Evolutionary conservation across 2,329 filamentous ascomycete genomes (phyloP).

Genomic region (Apiospora kogelbergensis): DNA sequence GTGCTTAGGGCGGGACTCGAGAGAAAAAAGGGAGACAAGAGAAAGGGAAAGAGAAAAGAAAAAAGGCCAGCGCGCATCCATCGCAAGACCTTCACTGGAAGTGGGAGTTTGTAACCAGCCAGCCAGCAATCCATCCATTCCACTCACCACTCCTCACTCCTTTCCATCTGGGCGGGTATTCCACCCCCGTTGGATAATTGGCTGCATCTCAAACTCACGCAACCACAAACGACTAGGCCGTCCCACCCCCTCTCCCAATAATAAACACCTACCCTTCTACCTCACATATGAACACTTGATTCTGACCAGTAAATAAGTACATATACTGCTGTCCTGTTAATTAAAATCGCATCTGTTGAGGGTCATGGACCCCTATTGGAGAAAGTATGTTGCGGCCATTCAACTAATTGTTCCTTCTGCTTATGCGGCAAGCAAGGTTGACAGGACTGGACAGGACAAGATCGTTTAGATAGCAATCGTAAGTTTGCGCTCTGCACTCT

Average conservation of each 20-base stretch:
- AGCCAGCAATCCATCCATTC: background rate
- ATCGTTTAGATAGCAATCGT: background rate
- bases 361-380: background rate
- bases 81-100: background rate
- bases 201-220: conserved; percentile 1
- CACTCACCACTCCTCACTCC: background rate
- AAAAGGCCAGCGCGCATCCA: background rate
- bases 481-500: background rate
- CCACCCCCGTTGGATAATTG: background rate
- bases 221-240: background rate
- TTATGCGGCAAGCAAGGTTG: background rate
- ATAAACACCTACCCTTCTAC: background rate
- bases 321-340: background rate
- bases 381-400: background rate
- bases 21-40: background rate
- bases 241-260: background rate
- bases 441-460: background rate
- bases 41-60: background rate
- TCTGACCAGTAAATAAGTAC: background rate
- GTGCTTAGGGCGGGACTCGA: background rate
- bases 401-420: background rate
- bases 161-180: background rate
- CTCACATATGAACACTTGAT: background rate
- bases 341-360: background rate
- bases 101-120: background rate